Percentiles rank a stretch among this genome's conserved stretches.
Conservation (phyloP, 805 yeast genomes). For the Kodamaea laetipori region DNA sequence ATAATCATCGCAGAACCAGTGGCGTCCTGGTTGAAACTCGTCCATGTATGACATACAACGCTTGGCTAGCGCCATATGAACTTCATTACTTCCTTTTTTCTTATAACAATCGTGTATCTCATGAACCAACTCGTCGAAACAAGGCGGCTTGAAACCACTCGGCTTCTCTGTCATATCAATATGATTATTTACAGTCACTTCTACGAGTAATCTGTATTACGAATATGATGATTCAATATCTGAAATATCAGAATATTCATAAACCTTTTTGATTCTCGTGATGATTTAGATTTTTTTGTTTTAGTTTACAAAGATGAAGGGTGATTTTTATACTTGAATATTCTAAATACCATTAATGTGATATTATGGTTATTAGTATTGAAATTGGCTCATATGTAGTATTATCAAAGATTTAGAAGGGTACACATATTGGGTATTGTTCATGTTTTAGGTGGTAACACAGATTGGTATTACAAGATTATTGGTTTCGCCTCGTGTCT, state of each 20-base stretch:
- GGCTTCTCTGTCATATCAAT: not conserved
- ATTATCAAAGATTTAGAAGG: too few relatives aligned
- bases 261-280: not conserved
- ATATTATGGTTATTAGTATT: too few relatives aligned
- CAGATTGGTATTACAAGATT: too few relatives aligned
- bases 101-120: conserved; percentile 28
- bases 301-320: not conserved
- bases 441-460: too few relatives aligned
- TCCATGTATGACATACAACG: conserved; percentile 28
- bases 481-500: too few relatives aligned
- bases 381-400: too few relatives aligned
- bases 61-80: conserved; percentile 30
- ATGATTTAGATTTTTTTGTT: not conserved
- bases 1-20: conserved; percentile 58
- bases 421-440: too few relatives aligned
- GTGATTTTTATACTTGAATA: too few relatives aligned
- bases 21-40: conserved; percentile 28
- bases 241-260: not conserved
- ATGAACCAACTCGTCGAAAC: conserved; percentile 25
- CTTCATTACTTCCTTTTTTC: conserved; percentile 28
- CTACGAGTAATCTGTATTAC: too few relatives aligned
- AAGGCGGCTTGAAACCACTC: conserved; percentile 19
- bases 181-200: too few relatives aligned
- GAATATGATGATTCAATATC: not conserved
- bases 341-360: too few relatives aligned